Conservation (phyloP, 2,329 filamentous ascomycete species). For the Botrytis fabae region DNA sequence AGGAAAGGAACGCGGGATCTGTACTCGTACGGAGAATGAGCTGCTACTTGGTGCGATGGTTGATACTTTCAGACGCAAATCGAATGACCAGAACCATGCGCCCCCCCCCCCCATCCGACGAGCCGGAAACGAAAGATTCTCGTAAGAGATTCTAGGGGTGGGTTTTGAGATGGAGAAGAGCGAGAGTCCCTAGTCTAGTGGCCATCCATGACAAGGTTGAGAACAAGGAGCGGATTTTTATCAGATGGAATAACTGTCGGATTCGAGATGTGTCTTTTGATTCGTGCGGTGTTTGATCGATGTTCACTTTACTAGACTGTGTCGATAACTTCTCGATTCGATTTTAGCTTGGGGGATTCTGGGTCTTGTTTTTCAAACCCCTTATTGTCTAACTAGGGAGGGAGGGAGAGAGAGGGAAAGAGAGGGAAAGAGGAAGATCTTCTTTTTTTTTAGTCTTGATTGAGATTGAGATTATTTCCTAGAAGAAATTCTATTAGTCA, state of each 20-base stretch:
- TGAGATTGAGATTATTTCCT: not conserved
- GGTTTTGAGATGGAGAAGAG: not conserved
- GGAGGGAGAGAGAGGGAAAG: too few relatives aligned
- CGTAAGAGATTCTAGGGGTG: not conserved
- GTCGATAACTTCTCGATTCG: not conserved
- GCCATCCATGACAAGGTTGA: too few relatives aligned
- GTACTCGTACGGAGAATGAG: not conserved
- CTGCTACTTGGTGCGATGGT: not conserved
- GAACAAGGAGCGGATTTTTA: not conserved
- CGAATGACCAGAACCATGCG: not conserved
- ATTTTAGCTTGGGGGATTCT: not conserved
- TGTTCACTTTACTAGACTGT: not conserved
- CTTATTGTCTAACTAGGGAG: not conserved
- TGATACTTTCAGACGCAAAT: too few relatives aligned
- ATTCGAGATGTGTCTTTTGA: not conserved
- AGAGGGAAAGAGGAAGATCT: too few relatives aligned
- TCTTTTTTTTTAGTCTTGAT: too few relatives aligned
- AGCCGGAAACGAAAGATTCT: constrained; percentile 3
- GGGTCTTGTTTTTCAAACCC: not conserved
- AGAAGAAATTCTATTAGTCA: not conserved
- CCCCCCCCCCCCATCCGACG: too few relatives aligned
- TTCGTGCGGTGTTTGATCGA: not conserved
- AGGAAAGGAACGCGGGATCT: not conserved
- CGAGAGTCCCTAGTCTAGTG: too few relatives aligned
- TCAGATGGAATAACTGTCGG: not conserved